Evolutionary conservation across 2,329 filamentous ascomycete genomes (phyloP).

Genomic region (Kalaharituber pfeilii): DNA sequence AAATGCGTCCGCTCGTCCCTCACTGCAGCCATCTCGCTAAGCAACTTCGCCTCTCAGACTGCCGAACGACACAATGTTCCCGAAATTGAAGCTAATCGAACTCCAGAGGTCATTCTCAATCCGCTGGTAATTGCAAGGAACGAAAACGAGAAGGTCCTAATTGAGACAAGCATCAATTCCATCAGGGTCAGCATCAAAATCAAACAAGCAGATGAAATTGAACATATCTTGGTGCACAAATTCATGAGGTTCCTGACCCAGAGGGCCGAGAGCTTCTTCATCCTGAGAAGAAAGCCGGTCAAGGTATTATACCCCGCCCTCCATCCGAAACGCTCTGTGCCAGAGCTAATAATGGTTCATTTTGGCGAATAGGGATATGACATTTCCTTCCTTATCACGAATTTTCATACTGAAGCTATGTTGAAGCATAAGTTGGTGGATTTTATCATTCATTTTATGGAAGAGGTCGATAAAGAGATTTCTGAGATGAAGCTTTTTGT

Average conservation of each 20-base stretch:
- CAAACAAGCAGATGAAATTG: constrained; percentile 98
- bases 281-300: constrained; percentile 83
- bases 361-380: constrained; percentile 58
- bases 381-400: constrained; percentile 96
- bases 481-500: constrained; percentile 99
- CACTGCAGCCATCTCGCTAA: constrained; percentile 79
- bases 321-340: background rate
- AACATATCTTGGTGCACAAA: constrained; percentile 95
- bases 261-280: constrained; percentile 92
- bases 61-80: constrained; percentile 96
- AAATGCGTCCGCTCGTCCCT: constrained; percentile 90
- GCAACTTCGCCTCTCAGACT: constrained; percentile 94
- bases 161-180: constrained; percentile 93
- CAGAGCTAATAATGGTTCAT: background rate
- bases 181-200: constrained; percentile 96
- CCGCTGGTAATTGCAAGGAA: constrained; percentile 82
- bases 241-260: constrained; percentile 94
- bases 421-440: constrained; percentile 97
- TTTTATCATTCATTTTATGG: constrained; percentile 99
- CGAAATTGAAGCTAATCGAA: constrained; percentile 83
- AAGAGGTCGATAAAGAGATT: constrained; percentile 99
- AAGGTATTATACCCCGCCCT: constrained; percentile 43
- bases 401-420: constrained; percentile 98
- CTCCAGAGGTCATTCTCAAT: constrained; percentile 84
- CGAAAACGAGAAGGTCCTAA: constrained; percentile 89